Conservation (phyloP, 116 monocot genomes). For the Trichopus zeylanicus region DNA sequence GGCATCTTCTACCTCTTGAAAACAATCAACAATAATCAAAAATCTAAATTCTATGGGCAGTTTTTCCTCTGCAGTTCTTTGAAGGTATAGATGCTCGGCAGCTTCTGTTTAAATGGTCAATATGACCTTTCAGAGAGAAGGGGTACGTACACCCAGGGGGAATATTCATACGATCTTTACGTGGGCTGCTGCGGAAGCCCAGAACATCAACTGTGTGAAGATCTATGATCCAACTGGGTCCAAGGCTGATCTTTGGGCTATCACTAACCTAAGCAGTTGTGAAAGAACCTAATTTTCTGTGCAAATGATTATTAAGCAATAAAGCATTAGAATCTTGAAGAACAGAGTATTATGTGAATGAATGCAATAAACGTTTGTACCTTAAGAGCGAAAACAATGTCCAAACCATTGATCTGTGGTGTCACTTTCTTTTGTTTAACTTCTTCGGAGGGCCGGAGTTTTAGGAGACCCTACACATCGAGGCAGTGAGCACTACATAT, state of each 20-base stretch:
- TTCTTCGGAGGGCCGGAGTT: slow-evolving; percentile 57
- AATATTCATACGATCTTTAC: no score
- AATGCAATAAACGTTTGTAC: slow-evolving; percentile 7
- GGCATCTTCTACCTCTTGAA: no score
- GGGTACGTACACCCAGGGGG: background rate
- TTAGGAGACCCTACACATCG: slow-evolving; percentile 58
- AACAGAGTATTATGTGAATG: background rate
- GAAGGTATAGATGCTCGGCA: no score
- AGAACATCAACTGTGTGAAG: background rate
- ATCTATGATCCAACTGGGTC: background rate
- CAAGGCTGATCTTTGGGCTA: background rate
- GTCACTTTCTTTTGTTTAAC: slow-evolving; percentile 55
- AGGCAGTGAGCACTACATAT: background rate
- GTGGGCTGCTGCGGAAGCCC: background rate
- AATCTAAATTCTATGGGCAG: no score
- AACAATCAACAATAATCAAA: no score
- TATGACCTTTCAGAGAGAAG: no score
- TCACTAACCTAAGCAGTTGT: slow-evolving; percentile 30
- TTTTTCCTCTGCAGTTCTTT: no score
- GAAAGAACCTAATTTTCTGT: slow-evolving; percentile 59
- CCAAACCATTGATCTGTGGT: slow-evolving; percentile 50
- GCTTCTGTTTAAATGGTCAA: no score
- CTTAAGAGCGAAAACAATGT: slow-evolving; percentile 82
- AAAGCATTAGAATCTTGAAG: background rate
- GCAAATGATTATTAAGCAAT: background rate